Evolutionary conservation across 1,284 basidiomycete species (phyloP).

Genomic region (Gymnopus androsaceus): DNA sequence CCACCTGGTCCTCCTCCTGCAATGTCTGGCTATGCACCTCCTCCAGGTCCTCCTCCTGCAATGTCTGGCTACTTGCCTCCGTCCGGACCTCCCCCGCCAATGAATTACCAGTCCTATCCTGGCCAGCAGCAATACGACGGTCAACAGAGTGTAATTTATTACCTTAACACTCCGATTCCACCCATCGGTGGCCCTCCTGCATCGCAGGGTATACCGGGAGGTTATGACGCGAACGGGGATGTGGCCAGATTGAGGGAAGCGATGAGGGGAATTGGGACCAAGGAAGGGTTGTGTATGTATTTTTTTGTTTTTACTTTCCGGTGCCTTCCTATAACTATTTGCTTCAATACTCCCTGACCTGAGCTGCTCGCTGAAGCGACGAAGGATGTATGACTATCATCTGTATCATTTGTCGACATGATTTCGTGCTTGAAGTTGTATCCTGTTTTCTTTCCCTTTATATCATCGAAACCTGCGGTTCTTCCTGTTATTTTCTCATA

Average conservation of each 20-base stretch:
- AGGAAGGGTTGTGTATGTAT: constrained; percentile 24
- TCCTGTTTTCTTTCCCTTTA: neutral
- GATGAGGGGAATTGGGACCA: constrained; percentile 30
- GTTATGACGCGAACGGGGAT: constrained; percentile 32
- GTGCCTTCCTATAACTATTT: neutral
- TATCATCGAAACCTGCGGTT: too few species aligned
- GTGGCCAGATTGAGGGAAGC: constrained; percentile 31
- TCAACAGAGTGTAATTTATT: neutral
- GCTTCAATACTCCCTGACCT: too few species aligned
- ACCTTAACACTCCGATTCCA: constrained; percentile 7
- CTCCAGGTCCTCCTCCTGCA: constrained; percentile 18
- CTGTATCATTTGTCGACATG: neutral
- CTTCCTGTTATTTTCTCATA: neutral
- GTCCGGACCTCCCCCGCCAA: neutral
- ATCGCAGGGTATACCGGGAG: constrained; percentile 28
- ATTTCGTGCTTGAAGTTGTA: neutral
- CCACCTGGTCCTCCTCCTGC: neutral
- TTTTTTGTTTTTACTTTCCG: neutral
- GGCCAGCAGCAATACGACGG: neutral
- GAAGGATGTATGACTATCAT: too few species aligned
- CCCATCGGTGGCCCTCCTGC: neutral
- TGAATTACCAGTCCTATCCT: neutral
- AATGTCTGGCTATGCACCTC: constrained; percentile 11
- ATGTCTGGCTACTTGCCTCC: neutral
- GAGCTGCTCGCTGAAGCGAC: too few species aligned